These are phyloP conservation scores for Elsinoe australis DNA, from an alignment of 2,329 filamentous ascomycete genomes.

Conservation along the genomic window DNA sequence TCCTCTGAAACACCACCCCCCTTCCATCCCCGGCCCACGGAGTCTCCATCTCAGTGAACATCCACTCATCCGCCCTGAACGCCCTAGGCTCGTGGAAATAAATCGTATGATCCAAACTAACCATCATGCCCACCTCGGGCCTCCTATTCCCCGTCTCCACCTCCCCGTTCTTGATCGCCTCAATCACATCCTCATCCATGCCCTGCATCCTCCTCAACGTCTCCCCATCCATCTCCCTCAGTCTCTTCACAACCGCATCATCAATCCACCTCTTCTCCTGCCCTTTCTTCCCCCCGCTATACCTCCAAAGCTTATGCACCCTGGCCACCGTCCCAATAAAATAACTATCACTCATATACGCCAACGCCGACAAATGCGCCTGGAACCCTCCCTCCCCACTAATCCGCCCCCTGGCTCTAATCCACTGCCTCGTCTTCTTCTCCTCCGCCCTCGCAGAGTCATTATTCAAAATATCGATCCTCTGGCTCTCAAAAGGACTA, in stretches of 20 bases:
- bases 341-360: constrained; percentile 70
- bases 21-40: constrained; percentile 73
- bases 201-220: constrained; percentile 36
- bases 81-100: constrained; percentile 47
- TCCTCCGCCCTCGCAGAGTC: constrained; percentile 50
- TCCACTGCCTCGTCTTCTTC: constrained; percentile 61
- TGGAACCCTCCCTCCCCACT: constrained; percentile 63
- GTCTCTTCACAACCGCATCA: constrained; percentile 38
- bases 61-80: constrained; percentile 58
- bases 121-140: constrained; percentile 72
- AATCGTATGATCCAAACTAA: constrained; percentile 65
- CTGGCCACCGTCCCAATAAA: constrained; percentile 85
- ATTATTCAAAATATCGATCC: constrained; percentile 50
- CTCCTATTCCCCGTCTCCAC: constrained; percentile 45
- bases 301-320: constrained; percentile 65
- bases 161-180: constrained; percentile 39
- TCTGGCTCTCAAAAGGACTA: constrained; percentile 52
- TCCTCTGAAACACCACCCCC: constrained; percentile 66
- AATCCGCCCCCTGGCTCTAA: constrained; percentile 66
- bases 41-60: constrained; percentile 71
- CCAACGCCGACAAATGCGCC: constrained; percentile 78
- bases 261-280: constrained; percentile 28
- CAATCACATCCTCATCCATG: constrained; percentile 47
- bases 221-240: constrained; percentile 40
- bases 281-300: constrained; percentile 14